Evolutionary conservation across 331 rosid species (phyloP).

Genomic region (Arachis monticola): DNA sequence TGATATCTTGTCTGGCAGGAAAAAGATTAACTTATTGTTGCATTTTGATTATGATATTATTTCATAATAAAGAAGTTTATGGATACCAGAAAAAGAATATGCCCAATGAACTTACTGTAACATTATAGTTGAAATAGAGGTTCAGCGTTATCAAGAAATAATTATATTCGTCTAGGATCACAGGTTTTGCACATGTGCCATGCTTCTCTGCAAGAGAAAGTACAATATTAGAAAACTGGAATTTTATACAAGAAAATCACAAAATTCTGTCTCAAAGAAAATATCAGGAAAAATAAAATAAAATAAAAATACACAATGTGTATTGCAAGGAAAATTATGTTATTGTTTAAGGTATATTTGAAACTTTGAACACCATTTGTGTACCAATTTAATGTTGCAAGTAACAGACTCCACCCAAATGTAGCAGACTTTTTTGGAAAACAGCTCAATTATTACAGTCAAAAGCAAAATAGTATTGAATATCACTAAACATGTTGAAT

Average conservation of each 20-base stretch:
- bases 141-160: constrained; percentile 72
- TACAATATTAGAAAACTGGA: constrained; percentile 30
- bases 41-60: constrained; percentile 19
- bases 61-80: constrained; percentile 13
- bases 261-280: constrained; percentile 13
- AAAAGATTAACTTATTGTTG: constrained; percentile 23
- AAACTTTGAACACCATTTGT: constrained; percentile 27
- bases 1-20: constrained; percentile 8
- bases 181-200: constrained; percentile 89
- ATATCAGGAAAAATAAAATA: not conserved
- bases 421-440: constrained; percentile 15
- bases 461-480: constrained; percentile 29
- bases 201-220: constrained; percentile 84
- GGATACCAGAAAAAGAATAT: constrained; percentile 5
- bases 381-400: constrained; percentile 4
- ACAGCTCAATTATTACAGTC: constrained; percentile 29
- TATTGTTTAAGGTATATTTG: not conserved
- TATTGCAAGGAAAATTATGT: not conserved
- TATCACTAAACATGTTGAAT: constrained; percentile 10
- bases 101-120: constrained; percentile 69
- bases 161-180: constrained; percentile 67
- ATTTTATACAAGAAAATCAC: constrained; percentile 26
- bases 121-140: constrained; percentile 83
- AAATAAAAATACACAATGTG: not conserved
- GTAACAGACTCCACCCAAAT: constrained; percentile 19